Conservation (phyloP, 805 yeast genomes). For the Tanozyma kutaoensis region DNA sequence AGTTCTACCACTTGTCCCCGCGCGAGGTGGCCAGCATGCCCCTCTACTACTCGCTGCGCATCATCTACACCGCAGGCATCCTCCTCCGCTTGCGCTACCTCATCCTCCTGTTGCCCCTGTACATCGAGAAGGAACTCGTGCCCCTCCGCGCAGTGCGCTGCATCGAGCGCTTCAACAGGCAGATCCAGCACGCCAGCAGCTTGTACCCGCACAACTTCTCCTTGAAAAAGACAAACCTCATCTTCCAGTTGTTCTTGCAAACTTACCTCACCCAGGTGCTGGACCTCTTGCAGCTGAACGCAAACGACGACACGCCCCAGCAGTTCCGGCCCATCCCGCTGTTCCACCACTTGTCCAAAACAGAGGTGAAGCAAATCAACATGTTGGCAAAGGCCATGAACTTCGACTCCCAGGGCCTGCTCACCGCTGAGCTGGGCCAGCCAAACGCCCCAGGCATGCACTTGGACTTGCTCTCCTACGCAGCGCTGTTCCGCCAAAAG, state of each 20-base stretch:
- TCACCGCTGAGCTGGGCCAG: conserved; percentile 1
- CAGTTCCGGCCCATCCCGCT: too few relatives aligned
- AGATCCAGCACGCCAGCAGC: conserved; percentile 15
- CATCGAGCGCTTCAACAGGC: conserved; percentile 14
- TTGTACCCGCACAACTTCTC: conserved; percentile 29
- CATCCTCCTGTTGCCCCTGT: conserved; percentile 37
- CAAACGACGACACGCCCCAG: too few relatives aligned
- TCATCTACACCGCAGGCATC: conserved; percentile 56
- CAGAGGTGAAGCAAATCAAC: conserved; percentile 9
- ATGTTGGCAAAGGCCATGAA: conserved; percentile 3
- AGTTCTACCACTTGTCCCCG: conserved; percentile 29
- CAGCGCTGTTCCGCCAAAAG: conserved; percentile 6
- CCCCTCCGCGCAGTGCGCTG: conserved; percentile 30
- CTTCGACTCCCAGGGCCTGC: conserved; percentile 2
- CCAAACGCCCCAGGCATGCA: conserved; percentile 2
- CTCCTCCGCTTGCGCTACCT: conserved; percentile 42
- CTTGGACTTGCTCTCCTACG: conserved; percentile 7
- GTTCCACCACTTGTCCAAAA: conserved; percentile 3
- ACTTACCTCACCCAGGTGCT: conserved; percentile 46
- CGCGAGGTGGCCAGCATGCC: conserved; percentile 46
- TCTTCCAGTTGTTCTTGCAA: conserved; percentile 45
- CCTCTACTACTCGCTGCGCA: conserved; percentile 38
- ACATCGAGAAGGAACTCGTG: conserved; percentile 28
- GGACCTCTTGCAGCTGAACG: conserved; percentile 12
- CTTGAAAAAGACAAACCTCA: conserved; percentile 39